Conservation (phyloP, 2,329 filamentous ascomycete genomes). For the Lasiodiplodia sp. region DNA sequence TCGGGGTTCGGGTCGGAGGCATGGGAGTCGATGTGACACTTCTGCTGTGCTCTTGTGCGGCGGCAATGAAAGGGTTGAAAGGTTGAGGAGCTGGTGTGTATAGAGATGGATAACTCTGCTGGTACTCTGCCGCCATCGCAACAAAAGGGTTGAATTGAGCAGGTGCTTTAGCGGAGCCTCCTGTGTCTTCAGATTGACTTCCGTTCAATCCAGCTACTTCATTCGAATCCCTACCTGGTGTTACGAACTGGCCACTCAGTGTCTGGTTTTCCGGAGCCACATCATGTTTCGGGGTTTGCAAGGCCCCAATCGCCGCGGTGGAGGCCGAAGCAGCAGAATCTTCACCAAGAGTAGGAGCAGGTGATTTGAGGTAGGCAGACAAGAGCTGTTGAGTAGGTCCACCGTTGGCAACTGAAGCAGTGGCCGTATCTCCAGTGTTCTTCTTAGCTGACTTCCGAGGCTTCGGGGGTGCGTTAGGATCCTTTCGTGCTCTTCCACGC, state of each 20-base stretch:
- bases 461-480: conserved; percentile 17
- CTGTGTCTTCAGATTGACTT: neutral
- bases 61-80: conserved; percentile 14
- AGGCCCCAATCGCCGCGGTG: neutral
- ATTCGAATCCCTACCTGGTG: neutral
- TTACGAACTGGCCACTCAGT: neutral
- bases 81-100: neutral
- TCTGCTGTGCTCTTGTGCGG: conserved; percentile 18
- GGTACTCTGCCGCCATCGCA: conserved; percentile 19
- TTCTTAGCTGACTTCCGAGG: conserved; percentile 24
- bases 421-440: conserved; percentile 1
- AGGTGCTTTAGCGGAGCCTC: neutral
- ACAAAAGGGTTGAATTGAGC: neutral
- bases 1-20: neutral
- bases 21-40: conserved; percentile 11
- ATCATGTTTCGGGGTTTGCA: neutral
- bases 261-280: neutral
- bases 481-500: conserved; percentile 31
- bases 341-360: neutral
- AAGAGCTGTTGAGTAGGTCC: neutral
- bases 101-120: conserved; percentile 1
- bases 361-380: neutral
- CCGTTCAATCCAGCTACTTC: neutral
- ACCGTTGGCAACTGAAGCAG: neutral
- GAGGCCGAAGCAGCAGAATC: neutral